Percentiles rank a stretch among this genome's conserved stretches.
Evolutionary conservation across 352 stramenopile species (phyloP).

Genomic region (Phytophthora multivora): DNA sequence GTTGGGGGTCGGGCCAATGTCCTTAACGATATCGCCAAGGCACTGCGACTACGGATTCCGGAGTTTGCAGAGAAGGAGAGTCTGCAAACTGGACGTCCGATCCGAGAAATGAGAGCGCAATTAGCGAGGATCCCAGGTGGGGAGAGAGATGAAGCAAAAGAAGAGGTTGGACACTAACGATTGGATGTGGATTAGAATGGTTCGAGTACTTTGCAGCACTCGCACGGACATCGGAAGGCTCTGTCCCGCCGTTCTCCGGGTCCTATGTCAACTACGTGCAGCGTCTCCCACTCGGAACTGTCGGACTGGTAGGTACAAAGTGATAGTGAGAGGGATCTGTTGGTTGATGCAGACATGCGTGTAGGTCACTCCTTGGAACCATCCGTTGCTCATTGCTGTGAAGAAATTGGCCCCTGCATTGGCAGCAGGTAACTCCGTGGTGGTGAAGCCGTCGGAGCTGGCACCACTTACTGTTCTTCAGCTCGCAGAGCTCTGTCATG

Average conservation of each 20-base stretch:
- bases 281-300: slow-evolving; percentile 64
- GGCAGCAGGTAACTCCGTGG: slow-evolving; percentile 76
- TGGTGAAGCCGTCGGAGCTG: slow-evolving; percentile 89
- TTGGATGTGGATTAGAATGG: slow-evolving; percentile 51
- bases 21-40: slow-evolving; percentile 45
- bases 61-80: slow-evolving; percentile 66
- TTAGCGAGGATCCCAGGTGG: slow-evolving; percentile 47
- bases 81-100: slow-evolving; percentile 64
- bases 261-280: slow-evolving; percentile 63
- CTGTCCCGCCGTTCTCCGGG: slow-evolving; percentile 63
- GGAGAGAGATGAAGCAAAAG: background rate
- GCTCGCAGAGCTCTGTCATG: slow-evolving; percentile 46
- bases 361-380: slow-evolving; percentile 84
- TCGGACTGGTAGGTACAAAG: slow-evolving; percentile 39
- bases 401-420: slow-evolving; percentile 76
- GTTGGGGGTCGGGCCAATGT: slow-evolving; percentile 41
- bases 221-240: slow-evolving; percentile 69
- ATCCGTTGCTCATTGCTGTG: slow-evolving; percentile 77
- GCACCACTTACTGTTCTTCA: slow-evolving; percentile 62
- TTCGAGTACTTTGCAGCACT: slow-evolving; percentile 85
- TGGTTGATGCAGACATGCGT: slow-evolving; percentile 2
- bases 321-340: background rate
- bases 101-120: slow-evolving; percentile 62
- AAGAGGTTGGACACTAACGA: background rate
- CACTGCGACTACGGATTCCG: slow-evolving; percentile 40